Conservation (phyloP, 805 yeast genomes). For the Zygotorulaspora danielsina region DNA sequence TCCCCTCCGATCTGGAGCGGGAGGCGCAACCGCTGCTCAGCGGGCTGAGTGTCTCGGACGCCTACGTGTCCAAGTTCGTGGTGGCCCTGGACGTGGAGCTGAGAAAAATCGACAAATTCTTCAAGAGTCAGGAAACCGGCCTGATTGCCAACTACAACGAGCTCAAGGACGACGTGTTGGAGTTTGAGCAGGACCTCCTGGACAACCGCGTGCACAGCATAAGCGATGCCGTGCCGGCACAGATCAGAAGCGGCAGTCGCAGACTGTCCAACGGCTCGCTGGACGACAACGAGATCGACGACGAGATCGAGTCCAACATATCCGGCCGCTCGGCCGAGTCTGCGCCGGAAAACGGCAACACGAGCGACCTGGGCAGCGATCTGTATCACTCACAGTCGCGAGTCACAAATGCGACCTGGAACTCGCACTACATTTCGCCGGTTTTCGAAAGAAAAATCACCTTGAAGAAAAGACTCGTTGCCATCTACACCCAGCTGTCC, state of each 20-base stretch:
- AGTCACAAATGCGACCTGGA: conserved; percentile 12
- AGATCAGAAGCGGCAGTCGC: conserved; percentile 11
- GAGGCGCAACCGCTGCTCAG: conserved; percentile 24
- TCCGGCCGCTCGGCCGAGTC: conserved; percentile 10
- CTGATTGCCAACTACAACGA: conserved; percentile 43
- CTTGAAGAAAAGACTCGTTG: conserved; percentile 60
- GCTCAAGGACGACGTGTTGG: conserved; percentile 57
- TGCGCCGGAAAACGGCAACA: conserved; percentile 5
- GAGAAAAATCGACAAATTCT: conserved; percentile 71
- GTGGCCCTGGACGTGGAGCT: conserved; percentile 76
- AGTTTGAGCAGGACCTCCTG: conserved; percentile 43
- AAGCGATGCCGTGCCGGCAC: conserved; percentile 19
- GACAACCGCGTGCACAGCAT: conserved; percentile 18
- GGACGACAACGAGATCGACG: conserved; percentile 8
- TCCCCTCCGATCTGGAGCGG: conserved; percentile 11
- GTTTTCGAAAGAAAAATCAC: conserved; percentile 44
- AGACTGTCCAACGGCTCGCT: conserved; percentile 14
- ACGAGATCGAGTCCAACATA: conserved; percentile 6
- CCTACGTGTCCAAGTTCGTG: conserved; percentile 56
- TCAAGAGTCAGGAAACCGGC: conserved; percentile 54
- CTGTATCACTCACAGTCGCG: conserved; percentile 14
- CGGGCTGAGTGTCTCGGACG: conserved; percentile 24
- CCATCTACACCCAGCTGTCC: conserved; percentile 66
- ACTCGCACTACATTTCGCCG: conserved; percentile 16
- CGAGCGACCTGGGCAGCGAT: conserved; percentile 4